Percentiles rank a stretch among this genome's conserved stretches.
These are phyloP conservation scores for Mycena maculata DNA, from an alignment of 768 basidiomycete species.

Conservation along the genomic window DNA sequence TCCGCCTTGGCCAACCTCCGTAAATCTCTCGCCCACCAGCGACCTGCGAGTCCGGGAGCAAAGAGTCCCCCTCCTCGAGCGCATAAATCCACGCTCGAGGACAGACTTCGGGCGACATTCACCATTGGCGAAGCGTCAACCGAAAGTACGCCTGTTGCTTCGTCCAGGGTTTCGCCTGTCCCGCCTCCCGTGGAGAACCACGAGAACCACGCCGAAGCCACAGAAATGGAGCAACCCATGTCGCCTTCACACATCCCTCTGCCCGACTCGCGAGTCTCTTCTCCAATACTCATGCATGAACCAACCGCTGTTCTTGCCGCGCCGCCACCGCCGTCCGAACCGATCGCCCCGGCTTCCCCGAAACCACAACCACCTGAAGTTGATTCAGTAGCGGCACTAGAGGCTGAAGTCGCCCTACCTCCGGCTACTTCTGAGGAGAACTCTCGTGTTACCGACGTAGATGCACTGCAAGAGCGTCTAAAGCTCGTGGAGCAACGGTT, in stretches of 20 bases:
- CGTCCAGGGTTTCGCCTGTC: constrained; percentile 56
- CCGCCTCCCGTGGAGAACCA: constrained; percentile 36
- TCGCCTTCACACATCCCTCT: constrained; percentile 59
- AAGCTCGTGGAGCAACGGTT: constrained; percentile 84
- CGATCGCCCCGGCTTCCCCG: constrained; percentile 11
- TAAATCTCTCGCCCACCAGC: constrained; percentile 70
- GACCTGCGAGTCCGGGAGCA: constrained; percentile 54
- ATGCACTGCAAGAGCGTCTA: constrained; percentile 72
- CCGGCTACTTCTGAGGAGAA: background rate
- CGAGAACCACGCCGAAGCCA: background rate
- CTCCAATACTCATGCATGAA: constrained; percentile 31
- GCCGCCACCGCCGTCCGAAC: background rate
- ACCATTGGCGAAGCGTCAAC: constrained; percentile 67
- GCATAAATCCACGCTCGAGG: constrained; percentile 74
- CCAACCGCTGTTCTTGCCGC: constrained; percentile 6
- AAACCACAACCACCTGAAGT: constrained; percentile 7
- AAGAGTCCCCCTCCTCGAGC: constrained; percentile 41
- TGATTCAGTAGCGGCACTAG: constrained; percentile 16
- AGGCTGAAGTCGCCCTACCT: constrained; percentile 7
- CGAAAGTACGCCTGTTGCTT: constrained; percentile 52
- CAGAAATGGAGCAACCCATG: constrained; percentile 39
- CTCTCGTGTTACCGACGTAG: constrained; percentile 50
- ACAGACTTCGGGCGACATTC: constrained; percentile 74
- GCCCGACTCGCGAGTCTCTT: constrained; percentile 52
- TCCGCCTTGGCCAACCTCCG: constrained; percentile 69